Conservation (phyloP, 1,284 basidiomycete genomes). For the Melampsora occidentalis region DNA sequence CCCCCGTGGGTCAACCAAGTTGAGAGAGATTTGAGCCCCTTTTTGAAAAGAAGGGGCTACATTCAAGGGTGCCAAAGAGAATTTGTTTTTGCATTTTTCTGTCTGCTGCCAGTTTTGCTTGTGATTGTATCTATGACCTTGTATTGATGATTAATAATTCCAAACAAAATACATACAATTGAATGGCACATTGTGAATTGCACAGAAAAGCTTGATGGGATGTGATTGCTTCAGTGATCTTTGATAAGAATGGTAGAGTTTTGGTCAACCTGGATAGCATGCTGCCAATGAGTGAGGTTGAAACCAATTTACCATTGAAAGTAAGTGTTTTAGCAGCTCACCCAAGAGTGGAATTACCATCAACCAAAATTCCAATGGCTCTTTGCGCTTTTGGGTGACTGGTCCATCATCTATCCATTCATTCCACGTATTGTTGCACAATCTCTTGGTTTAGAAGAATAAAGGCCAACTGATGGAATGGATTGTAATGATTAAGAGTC, state of each 20-base stretch:
- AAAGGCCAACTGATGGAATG: slow-evolving; percentile 42
- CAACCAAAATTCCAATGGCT: slow-evolving; percentile 60
- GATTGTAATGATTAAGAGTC: slow-evolving; percentile 26
- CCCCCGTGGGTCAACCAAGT: too few species aligned
- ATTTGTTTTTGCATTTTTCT: too few species aligned
- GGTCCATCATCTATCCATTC: slow-evolving; percentile 57
- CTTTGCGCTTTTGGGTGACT: slow-evolving; percentile 59
- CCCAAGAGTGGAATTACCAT: slow-evolving; percentile 57
- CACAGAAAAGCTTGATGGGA: slow-evolving; percentile 57
- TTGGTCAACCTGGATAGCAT: slow-evolving; percentile 59
- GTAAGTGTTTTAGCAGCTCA: slow-evolving; percentile 52
- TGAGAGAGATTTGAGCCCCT: too few species aligned
- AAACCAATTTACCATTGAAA: slow-evolving; percentile 55
- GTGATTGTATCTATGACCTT: too few species aligned
- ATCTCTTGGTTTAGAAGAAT: slow-evolving; percentile 46
- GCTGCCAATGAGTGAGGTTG: slow-evolving; percentile 58
- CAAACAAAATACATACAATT: too few species aligned
- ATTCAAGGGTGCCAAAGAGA: too few species aligned
- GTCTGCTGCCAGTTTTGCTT: too few species aligned
- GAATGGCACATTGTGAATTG: too few species aligned
- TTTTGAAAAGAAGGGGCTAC: too few species aligned
- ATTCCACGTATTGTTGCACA: slow-evolving; percentile 55
- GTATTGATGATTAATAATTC: too few species aligned
- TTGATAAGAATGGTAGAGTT: slow-evolving; percentile 58
- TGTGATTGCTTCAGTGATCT: slow-evolving; percentile 58